phyloP scores from a whole-genome alignment of 2,329 filamentous ascomycete species.

The Verticillium tricorpus region DNA sequence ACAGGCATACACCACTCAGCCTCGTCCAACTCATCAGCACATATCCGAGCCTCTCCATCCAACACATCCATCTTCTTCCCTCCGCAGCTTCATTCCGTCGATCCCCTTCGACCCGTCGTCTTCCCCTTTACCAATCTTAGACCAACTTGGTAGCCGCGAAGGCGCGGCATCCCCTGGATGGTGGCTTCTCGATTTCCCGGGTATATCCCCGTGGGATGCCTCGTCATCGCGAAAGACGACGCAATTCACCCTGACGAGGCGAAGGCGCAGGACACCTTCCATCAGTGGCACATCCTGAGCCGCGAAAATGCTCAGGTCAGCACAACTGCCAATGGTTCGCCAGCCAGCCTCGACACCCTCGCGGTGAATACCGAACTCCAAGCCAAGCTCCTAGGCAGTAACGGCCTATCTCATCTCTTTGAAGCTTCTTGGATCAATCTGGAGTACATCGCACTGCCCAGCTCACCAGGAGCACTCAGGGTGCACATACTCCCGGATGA shows the following conservation, averaged over 20 bases:
- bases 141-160: not conserved
- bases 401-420: conserved; percentile 25
- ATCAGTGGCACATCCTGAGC: not conserved
- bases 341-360: not conserved
- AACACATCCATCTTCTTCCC: not conserved
- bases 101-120: not conserved
- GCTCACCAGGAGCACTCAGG: conserved; percentile 32
- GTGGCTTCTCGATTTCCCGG: conserved; percentile 1
- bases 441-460: conserved; percentile 24
- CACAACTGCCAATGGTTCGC: not conserved
- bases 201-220: conserved; percentile 38
- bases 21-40: not conserved
- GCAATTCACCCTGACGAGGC: conserved; percentile 7
- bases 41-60: not conserved
- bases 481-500: conserved; percentile 66
- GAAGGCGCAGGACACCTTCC: conserved; percentile 9
- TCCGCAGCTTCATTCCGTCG: not conserved
- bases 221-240: conserved; percentile 23
- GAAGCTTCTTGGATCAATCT: conserved; percentile 37
- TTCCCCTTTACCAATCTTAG: not conserved
- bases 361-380: not conserved
- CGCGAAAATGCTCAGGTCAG: not conserved
- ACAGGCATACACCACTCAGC: not conserved
- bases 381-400: not conserved
- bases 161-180: not conserved